A percentile compares a stretch with the other conserved stretches of the same genome.
These are phyloP conservation scores for Erodium chrysanthum DNA, from an alignment of 441 rosid species.

Conservation along the genomic window DNA sequence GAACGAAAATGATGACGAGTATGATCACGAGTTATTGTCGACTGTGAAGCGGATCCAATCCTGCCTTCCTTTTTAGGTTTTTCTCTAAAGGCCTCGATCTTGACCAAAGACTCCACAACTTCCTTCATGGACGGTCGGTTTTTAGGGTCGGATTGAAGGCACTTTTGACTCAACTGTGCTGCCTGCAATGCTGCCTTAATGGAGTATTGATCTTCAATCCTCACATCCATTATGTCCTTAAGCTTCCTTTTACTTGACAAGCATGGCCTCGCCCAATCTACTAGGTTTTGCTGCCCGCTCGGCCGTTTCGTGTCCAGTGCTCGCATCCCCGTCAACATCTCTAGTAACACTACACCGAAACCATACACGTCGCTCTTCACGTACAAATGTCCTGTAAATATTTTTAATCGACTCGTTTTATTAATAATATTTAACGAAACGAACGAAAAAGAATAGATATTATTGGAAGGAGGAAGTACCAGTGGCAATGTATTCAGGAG, in stretches of 20 bases:
- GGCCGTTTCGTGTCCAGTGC: conserved; percentile 31
- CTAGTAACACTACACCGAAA: conserved; percentile 42
- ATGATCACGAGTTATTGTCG: conserved; percentile 9
- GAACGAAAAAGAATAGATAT: too few relatives aligned
- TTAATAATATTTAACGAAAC: too few relatives aligned
- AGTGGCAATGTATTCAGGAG: conserved; percentile 51
- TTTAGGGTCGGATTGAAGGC: conserved; percentile 32
- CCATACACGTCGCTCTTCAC: conserved; percentile 48
- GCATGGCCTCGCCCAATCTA: conserved; percentile 35
- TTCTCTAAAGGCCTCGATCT: conserved; percentile 29
- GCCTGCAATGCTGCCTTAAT: conserved; percentile 27
- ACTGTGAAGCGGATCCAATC: conserved; percentile 10
- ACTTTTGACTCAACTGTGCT: conserved; percentile 27
- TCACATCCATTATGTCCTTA: conserved; percentile 32
- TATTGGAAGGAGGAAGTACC: conserved; percentile 16
- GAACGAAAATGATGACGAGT: conserved; percentile 13
- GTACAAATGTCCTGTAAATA: conserved; percentile 35
- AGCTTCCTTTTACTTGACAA: conserved; percentile 31
- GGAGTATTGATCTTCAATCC: conserved; percentile 41
- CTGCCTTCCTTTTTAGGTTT: background rate
- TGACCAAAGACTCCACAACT: conserved; percentile 30
- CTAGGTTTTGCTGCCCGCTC: conserved; percentile 29
- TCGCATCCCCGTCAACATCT: conserved; percentile 35
- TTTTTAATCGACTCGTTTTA: background rate
- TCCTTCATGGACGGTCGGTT: conserved; percentile 42